Percentiles rank a stretch among this genome's conserved stretches.
Evolutionary conservation across 768 basidiomycete genomes (phyloP).

Genomic region (Piloderma croceum): DNA sequence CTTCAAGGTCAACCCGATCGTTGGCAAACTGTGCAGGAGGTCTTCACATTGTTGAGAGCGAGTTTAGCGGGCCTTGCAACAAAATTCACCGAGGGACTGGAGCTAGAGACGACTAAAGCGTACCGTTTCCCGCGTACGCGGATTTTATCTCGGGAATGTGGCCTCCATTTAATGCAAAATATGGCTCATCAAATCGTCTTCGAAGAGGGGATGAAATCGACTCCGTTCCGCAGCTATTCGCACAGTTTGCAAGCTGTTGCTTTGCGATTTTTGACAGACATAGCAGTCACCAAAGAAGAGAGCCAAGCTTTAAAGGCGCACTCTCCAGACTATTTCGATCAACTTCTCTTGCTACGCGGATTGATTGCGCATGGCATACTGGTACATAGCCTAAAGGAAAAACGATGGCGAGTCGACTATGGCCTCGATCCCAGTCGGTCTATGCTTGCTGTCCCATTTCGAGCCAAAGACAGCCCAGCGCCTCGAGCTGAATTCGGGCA

Average conservation of each 20-base stretch:
- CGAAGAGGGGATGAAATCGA: neutral
- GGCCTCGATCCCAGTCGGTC: conserved; percentile 18
- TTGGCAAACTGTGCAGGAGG: conserved; percentile 27
- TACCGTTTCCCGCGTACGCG: conserved; percentile 2
- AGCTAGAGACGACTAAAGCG: conserved; percentile 2
- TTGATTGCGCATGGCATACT: conserved; percentile 21
- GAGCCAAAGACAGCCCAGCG: conserved; percentile 23
- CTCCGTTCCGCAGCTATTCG: neutral
- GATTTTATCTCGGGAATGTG: neutral
- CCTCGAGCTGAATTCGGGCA: conserved; percentile 22
- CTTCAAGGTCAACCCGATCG: conserved; percentile 28
- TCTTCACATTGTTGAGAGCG: conserved; percentile 4
- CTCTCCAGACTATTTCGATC: neutral
- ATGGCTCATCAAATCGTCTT: neutral
- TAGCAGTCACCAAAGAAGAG: neutral
- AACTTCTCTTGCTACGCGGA: conserved; percentile 20
- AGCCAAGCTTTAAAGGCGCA: no score
- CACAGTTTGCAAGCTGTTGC: neutral
- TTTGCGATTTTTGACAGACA: neutral
- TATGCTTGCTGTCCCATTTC: conserved; percentile 23
- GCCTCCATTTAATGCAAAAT: neutral
- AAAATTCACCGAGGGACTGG: conserved; percentile 6
- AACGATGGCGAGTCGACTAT: conserved; percentile 25
- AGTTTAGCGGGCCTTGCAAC: conserved; percentile 6
- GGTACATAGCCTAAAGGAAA: conserved; percentile 17